These are phyloP conservation scores for Mrakiaceae sp. DNA, from an alignment of 1,284 basidiomycete genomes.

Conservation along the genomic window DNA sequence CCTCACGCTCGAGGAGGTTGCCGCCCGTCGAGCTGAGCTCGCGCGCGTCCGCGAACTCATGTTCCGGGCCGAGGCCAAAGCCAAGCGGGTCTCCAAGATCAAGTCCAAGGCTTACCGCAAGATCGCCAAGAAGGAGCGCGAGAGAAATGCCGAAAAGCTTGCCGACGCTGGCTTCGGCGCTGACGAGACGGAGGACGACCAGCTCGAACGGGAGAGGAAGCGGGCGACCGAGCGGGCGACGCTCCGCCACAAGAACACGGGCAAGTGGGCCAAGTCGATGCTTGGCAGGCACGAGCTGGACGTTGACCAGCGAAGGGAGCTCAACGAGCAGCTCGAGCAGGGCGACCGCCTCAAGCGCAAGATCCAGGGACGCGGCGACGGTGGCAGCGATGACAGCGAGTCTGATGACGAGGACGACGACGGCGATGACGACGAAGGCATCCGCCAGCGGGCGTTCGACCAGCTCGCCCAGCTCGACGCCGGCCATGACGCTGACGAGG, in stretches of 20 bases:
- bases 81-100: constrained; percentile 84
- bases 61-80: constrained; percentile 86
- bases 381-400: constrained; percentile 42
- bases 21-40: constrained; percentile 65
- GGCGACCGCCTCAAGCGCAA: constrained; percentile 58
- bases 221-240: constrained; percentile 77
- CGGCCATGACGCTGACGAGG: constrained; percentile 29
- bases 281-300: constrained; percentile 39
- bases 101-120: constrained; percentile 89
- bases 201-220: constrained; percentile 60
- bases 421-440: constrained; percentile 38
- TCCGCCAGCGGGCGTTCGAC: constrained; percentile 59
- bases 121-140: constrained; percentile 66
- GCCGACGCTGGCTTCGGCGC: constrained; percentile 31
- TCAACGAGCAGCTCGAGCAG: constrained; percentile 65
- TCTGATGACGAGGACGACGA: constrained; percentile 38
- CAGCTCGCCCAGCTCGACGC: constrained; percentile 49
- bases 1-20: constrained; percentile 71
- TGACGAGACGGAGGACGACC: constrained; percentile 44
- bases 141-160: constrained; percentile 47
- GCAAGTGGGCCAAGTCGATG: constrained; percentile 68
- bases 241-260: constrained; percentile 66
- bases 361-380: constrained; percentile 45
- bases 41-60: constrained; percentile 83
- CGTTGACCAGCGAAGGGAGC: constrained; percentile 51